phyloP scores from a whole-genome alignment of 2,329 filamentous ascomycete genomes.

The Diaporthe velutina region DNA sequence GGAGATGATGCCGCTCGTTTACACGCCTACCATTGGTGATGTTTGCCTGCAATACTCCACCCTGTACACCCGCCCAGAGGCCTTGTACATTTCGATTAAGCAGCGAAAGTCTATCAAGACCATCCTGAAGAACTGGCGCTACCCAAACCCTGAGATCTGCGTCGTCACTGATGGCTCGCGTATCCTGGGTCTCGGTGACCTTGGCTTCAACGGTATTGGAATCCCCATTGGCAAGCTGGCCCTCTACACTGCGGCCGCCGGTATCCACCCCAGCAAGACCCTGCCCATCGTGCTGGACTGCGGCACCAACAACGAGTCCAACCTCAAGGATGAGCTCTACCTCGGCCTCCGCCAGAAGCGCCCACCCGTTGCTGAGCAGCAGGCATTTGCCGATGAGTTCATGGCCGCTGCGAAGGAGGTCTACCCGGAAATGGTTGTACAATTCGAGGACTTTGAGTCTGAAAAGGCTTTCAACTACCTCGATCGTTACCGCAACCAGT shows the following conservation, averaged over 20 bases:
- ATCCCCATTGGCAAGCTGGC: conserved; percentile 97
- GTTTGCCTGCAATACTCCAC: conserved; percentile 97
- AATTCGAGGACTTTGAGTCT: conserved; percentile 98
- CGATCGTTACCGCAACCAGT: conserved; percentile 86
- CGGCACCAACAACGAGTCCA: conserved; percentile 75
- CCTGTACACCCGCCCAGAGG: conserved; percentile 94
- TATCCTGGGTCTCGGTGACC: conserved; percentile 91
- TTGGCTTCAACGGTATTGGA: conserved; percentile 97
- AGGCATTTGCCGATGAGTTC: conserved; percentile 96
- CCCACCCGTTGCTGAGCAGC: conserved; percentile 81
- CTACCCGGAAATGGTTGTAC: conserved; percentile 78
- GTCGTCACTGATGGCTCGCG: conserved; percentile 97
- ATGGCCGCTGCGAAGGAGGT: conserved; percentile 90
- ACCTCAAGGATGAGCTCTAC: conserved; percentile 82
- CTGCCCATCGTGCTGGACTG: conserved; percentile 77
- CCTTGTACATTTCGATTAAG: conserved; percentile 94
- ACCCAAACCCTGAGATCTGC: conserved; percentile 90
- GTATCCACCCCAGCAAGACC: conserved; percentile 90
- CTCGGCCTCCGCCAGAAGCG: conserved; percentile 90
- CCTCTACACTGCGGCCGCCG: conserved; percentile 94
- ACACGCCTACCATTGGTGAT: conserved; percentile 93
- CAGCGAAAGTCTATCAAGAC: conserved; percentile 91
- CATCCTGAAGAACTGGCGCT: conserved; percentile 94
- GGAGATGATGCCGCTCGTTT: conserved; percentile 86
- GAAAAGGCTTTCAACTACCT: conserved; percentile 91